Evolutionary conservation across 805 yeast species (phyloP), one percentile per base, ranked within the genome.

Genomic region (Cyberlindnera nakhonratchasimensis): DNA sequence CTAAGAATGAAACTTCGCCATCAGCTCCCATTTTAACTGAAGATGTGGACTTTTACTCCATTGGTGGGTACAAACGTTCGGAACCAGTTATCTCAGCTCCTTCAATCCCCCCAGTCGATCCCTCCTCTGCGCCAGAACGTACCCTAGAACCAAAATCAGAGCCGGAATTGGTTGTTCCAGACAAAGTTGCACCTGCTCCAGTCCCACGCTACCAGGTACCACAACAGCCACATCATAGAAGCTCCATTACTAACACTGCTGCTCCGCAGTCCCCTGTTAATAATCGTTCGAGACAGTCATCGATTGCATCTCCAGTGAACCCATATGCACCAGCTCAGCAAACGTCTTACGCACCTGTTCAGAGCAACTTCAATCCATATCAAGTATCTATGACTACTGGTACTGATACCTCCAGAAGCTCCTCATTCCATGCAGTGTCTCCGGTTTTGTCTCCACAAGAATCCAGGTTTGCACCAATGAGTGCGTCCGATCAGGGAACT

Each of bases 1-100:
- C 54, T 17, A 10, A 33, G 10, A 28, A 34, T 9, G 41, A 43
- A 6, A 10, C 26, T n/a, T 4, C 40, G 7, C 29, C 30, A 24
- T 30, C 18, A 10, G 32, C 37, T 8, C 45, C 49, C 14, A n/a
- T 24, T n/a, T 38, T 42, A n/a, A 17, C 39, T 17, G 47, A 37
- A n/a, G 55, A 50, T 29, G 29, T 52, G 29, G 55, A 52, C 38
- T 50, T 48, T 31, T 43, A 40, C 18, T 37, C 52, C 9, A 40
- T 50, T 9, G 28, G 30, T 28, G 50, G 50, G 3, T 37, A 50
- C 13, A 42, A 43, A 16, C 42, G 39, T 13, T 9, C 46, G 3
- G 29, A 16, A 8, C 45, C 51, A 36, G 20, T 22, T 18, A 22
- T 24, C 14, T 24, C n/a, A n/a, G 20, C 36, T 25, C 28, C 28